A percentile compares a stretch with the other conserved stretches of the same genome.
Conservation (phyloP, 2,329 filamentous ascomycete genomes). For the Fusarium staphyleae region DNA sequence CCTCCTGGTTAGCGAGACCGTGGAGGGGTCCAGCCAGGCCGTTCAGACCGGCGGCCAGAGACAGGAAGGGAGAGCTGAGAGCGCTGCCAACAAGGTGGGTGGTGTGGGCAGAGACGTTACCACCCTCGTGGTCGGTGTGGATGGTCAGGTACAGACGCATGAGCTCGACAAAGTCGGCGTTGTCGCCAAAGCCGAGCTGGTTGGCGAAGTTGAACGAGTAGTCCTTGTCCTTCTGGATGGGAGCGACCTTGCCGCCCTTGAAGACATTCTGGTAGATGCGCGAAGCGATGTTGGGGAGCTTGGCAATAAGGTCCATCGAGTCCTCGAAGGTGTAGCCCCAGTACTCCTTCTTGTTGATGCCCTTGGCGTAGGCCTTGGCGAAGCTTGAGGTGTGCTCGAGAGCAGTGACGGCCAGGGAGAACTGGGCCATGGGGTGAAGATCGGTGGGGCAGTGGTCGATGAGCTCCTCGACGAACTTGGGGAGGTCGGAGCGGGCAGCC, state of each 20-base stretch:
- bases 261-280: slow-evolving; percentile 99
- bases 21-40: slow-evolving; percentile 98
- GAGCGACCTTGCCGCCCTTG: slow-evolving; percentile 98
- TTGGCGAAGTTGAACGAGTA: slow-evolving; percentile 99
- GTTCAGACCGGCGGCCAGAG: slow-evolving; percentile 94
- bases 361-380: slow-evolving; percentile 98
- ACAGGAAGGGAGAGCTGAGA: slow-evolving; percentile 97
- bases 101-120: slow-evolving; percentile 98
- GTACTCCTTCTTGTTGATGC: slow-evolving; percentile 99
- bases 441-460: slow-evolving; percentile 99
- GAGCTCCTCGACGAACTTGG: slow-evolving; percentile 98
- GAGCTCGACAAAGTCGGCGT: slow-evolving; percentile 96
- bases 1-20: slow-evolving; percentile 99
- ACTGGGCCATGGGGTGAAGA: slow-evolving; percentile 99
- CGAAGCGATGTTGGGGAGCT: slow-evolving; percentile 96
- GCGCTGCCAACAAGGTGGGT: slow-evolving; percentile 97
- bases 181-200: slow-evolving; percentile 95
- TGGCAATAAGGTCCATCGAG: slow-evolving; percentile 99
- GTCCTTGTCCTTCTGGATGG: slow-evolving; percentile 98
- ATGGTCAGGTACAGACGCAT: slow-evolving; percentile 99
- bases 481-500: slow-evolving; percentile 95
- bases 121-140: slow-evolving; percentile 99
- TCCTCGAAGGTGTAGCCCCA: slow-evolving; percentile 99
- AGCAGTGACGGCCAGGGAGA: slow-evolving; percentile 95
- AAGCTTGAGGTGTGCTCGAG: slow-evolving; percentile 98